Percentiles rank a stretch among this genome's conserved stretches.
These are phyloP conservation scores for Microdochium paspali DNA, from an alignment of 2,329 filamentous ascomycete species.

Conservation along the genomic window DNA sequence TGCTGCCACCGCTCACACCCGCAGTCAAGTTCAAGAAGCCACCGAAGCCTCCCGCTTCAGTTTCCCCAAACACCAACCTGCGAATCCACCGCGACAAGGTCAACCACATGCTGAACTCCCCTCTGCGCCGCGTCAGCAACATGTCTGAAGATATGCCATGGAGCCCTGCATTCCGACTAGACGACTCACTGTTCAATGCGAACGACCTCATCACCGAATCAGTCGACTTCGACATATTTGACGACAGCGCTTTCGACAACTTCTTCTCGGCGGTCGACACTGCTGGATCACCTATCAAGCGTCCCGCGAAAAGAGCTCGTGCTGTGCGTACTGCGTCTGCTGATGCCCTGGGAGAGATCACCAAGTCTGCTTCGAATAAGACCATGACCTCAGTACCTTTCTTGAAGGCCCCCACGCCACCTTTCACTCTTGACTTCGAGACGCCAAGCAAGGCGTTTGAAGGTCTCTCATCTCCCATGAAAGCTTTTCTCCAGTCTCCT, in stretches of 20 bases:
- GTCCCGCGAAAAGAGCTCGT: constrained; percentile 37
- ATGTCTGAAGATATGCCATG: constrained; percentile 45
- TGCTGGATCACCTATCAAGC: constrained; percentile 57
- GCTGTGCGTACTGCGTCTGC: constrained; percentile 53
- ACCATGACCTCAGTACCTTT: constrained; percentile 39
- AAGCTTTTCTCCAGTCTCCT: constrained; percentile 33
- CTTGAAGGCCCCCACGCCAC: constrained; percentile 35
- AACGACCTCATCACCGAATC: constrained; percentile 40
- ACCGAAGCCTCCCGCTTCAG: constrained; percentile 55
- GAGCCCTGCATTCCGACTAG: constrained; percentile 59
- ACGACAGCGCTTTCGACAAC: constrained; percentile 28
- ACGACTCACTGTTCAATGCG: constrained; percentile 43
- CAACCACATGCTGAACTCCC: constrained; percentile 62
- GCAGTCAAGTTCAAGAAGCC: constrained; percentile 69
- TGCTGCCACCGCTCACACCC: constrained; percentile 73
- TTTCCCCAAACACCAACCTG: constrained; percentile 88
- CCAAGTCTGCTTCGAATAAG: constrained; percentile 41
- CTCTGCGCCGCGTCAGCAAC: constrained; percentile 37
- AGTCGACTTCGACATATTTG: constrained; percentile 55
- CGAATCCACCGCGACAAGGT: constrained; percentile 81
- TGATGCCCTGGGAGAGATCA: constrained; percentile 48
- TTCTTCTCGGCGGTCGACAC: constrained; percentile 37
- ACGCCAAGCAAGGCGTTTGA: constrained; percentile 51
- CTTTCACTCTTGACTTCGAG: constrained; percentile 30
- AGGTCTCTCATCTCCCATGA: constrained; percentile 45